A percentile compares a stretch with the other conserved stretches of the same genome.
Conservation (phyloP, 2,329 filamentous ascomycete genomes). For the Xylariaceae sp. region DNA sequence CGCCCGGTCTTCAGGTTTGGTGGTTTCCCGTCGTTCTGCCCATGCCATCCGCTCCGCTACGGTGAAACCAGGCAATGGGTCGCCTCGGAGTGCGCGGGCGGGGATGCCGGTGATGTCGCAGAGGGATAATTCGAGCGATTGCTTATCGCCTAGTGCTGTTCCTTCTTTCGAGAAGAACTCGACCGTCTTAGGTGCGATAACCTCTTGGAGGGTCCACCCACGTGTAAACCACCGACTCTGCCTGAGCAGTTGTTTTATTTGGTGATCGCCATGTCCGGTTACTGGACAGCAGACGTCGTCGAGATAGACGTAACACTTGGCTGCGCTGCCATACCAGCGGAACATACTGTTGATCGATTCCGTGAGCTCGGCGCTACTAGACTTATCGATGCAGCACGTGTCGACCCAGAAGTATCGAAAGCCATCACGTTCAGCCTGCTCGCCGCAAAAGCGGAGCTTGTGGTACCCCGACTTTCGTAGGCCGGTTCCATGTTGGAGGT, state of each 20-base stretch:
- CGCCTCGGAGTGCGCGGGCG: slow-evolving; percentile 1
- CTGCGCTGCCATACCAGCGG: slow-evolving; percentile 3
- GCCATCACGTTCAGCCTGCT: background rate
- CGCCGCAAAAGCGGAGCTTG: slow-evolving; percentile 3
- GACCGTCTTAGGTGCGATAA: slow-evolving; percentile 5
- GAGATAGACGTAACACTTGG: background rate
- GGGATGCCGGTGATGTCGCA: slow-evolving; percentile 4
- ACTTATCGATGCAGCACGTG: slow-evolving; percentile 8
- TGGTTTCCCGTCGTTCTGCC: slow-evolving; percentile 12
- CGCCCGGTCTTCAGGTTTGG: slow-evolving; percentile 12
- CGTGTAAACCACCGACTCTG: slow-evolving; percentile 5
- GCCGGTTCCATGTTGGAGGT: background rate
- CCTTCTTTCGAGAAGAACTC: slow-evolving; percentile 5
- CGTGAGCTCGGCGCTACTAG: background rate
- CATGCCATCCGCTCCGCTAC: slow-evolving; percentile 9
- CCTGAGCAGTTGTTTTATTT: background rate
- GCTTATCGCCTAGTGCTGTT: slow-evolving; percentile 1
- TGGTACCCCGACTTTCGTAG: background rate
- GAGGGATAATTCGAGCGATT: background rate
- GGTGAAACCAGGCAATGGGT: slow-evolving; percentile 1
- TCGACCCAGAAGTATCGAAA: slow-evolving; percentile 3
- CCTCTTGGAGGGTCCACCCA: slow-evolving; percentile 8
- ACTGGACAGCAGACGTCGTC: background rate
- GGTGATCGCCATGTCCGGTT: background rate
- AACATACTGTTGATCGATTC: slow-evolving; percentile 9